Base-by-base conservation (phyloP, 441 rosid species). In the Hura crepitans region DNA sequence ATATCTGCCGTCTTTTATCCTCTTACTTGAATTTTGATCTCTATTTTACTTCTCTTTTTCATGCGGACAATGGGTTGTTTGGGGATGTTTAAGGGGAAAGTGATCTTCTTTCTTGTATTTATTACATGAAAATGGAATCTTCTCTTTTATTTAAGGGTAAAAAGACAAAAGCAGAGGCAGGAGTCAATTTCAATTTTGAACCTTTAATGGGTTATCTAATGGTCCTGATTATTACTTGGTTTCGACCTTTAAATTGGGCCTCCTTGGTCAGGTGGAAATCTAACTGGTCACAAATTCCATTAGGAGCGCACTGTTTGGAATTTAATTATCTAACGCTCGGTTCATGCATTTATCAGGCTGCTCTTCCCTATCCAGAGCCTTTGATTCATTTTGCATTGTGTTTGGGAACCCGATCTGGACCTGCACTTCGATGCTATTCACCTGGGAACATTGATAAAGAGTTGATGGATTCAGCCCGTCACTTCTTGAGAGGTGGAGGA, bases 401-500 rank as follows among this genome's bases (percentile, higher is more conserved):
- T 71, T 84, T 76, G 71, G 98, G 97, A 28, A 76, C 84, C 45
- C 92, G 89, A 63, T 89, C 97, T 56, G 90, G 97, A 67, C 98
- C 97, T 39, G 81, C 90, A 69, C 92, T 93, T 42, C 81, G 77
- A 62, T 89, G 88, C 73, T 93, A 82, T 75, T 85, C 91, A 1
- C 90, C 96, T 18, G 84, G 77, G 67, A 83, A 89, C 74, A 82
- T 93, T 49, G 97, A 89, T 78, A 72, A 84, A 80, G 97, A 91
- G 80, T 81, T 91, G 81, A 78, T 82, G 85, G 93, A 84, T 37
- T 84, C 93, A 69, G 90, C 94, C 77, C 77, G 72, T 27, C 74
- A 77, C 74, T 89, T 91, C 85, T 70, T 93, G 73, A 82, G 87
- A 71, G 77, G 83, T 45, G 96, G 97, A 59, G 98, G 94, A 69